These are phyloP conservation scores for Malus hybrid DNA, from an alignment of 331 rosid species.

Conservation along the genomic window DNA sequence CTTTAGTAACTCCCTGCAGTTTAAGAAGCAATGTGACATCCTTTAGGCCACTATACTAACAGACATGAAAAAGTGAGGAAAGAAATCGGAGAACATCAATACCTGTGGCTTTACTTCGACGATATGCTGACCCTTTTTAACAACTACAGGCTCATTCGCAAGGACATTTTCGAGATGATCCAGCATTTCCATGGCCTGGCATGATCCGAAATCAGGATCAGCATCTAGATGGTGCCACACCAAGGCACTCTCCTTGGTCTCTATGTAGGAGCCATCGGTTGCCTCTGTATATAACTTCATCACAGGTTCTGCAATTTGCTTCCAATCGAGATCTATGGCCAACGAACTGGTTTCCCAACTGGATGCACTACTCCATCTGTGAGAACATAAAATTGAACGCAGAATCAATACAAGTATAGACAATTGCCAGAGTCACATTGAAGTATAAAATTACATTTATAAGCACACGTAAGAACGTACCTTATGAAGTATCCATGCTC, in stretches of 20 bases:
- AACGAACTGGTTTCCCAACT: conserved; percentile 46
- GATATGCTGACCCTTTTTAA: conserved; percentile 56
- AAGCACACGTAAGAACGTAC: conserved; percentile 21
- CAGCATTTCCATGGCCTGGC: conserved; percentile 64
- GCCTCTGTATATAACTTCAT: conserved; percentile 65
- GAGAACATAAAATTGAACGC: background rate
- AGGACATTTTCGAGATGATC: conserved; percentile 67
- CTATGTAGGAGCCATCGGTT: conserved; percentile 67
- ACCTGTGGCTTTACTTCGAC: conserved; percentile 85
- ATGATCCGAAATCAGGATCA: conserved; percentile 59
- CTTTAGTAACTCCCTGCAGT: conserved; percentile 73
- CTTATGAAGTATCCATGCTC: conserved; percentile 77
- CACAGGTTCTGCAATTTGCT: conserved; percentile 58
- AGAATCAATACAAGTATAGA: conserved; percentile 3
- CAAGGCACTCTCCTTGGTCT: conserved; percentile 75
- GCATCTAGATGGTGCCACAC: conserved; percentile 76
- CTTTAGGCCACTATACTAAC: conserved; percentile 5
- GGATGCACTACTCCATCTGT: conserved; percentile 59
- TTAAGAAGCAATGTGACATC: conserved; percentile 7
- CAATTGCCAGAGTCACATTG: background rate
- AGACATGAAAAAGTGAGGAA: background rate
- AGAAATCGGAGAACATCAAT: background rate
- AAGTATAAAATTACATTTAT: background rate
- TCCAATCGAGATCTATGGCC: conserved; percentile 52
- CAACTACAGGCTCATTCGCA: conserved; percentile 73